Conservation (phyloP, 169 alveolate genomes). For the Ophryocystis elektroscirrha region DNA sequence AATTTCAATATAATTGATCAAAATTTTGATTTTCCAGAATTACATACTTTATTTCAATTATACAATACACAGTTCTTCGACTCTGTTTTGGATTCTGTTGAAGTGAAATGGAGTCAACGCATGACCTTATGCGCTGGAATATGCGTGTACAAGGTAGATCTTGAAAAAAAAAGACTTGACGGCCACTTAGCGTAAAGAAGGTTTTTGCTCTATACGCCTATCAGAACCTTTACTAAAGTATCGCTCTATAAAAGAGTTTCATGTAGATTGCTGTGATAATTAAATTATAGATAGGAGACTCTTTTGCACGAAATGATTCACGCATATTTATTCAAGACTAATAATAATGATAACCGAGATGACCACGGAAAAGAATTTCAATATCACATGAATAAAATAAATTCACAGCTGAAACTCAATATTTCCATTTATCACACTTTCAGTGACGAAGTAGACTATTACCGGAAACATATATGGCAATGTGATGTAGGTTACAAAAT, state of each 20-base stretch:
- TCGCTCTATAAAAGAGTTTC: constrained; percentile 55
- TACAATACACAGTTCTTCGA: constrained; percentile 38
- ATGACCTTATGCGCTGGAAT: constrained; percentile 69
- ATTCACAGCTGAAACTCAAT: constrained; percentile 56
- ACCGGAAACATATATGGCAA: constrained; percentile 67
- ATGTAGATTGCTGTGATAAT: constrained; percentile 10
- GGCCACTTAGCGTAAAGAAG: constrained; percentile 17
- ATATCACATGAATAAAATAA: constrained; percentile 55
- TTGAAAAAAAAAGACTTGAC: neutral
- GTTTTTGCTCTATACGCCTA: constrained; percentile 59
- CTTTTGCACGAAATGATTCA: constrained; percentile 85
- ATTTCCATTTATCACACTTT: constrained; percentile 65
- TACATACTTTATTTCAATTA: constrained; percentile 29
- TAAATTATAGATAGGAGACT: constrained; percentile 41
- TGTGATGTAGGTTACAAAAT: constrained; percentile 56
- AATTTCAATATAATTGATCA: too few species aligned
- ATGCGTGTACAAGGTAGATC: constrained; percentile 32
- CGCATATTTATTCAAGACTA: constrained; percentile 62
- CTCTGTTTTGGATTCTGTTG: constrained; percentile 26
- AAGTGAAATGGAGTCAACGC: constrained; percentile 44
- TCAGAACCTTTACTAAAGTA: constrained; percentile 65
- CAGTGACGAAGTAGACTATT: constrained; percentile 63
- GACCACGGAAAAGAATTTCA: constrained; percentile 71
- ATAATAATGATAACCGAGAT: constrained; percentile 31
- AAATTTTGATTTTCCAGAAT: constrained; percentile 39